Base-by-base conservation (phyloP, 345 rosid genomes). In the Microthlaspi erraticum region DNA sequence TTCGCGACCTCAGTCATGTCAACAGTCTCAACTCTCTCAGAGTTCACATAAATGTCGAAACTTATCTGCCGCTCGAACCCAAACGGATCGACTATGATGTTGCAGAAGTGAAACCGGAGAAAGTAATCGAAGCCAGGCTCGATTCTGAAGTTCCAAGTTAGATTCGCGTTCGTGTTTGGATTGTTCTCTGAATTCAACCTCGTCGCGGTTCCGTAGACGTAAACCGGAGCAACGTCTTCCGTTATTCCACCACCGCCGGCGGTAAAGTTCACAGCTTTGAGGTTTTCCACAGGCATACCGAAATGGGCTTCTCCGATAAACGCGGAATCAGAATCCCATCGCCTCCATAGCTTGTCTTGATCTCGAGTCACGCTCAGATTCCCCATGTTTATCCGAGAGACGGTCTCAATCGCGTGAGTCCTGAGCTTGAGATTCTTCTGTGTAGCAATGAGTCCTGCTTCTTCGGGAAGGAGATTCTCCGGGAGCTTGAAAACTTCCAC, bases 321-420 rank as follows among this genome's bases (percentile, higher is more conserved):
- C 3, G 31, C 10, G 52, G 59, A 76, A 82, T 90, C 98, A 2
- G 90, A 65, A 51, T 68, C 86, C 98, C 98, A 93, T 60, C 42
- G 77, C 18, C 98, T 78, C 94, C 97, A 88, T 58, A 88, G 70
- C 26, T 81, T 54, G 65, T 93, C 98, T 12, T 82, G 73, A 41
- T 54, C 80, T 2, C 83, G 85, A 58, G 16, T 12, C 50, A 93
- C 97, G 1, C 66, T 66, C 5, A 64, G 0, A 39, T 89, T 87
- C 14, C 98, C 97, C 98, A 93, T 93, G 70, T 93, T 88, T n/a
- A 93, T 88, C 72, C 98, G 78, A 12, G 79, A 75, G 58, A 86
- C 86, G 0, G 91, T 88, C 88, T 90, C 97, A 59, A 90, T 68
- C 1, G 87, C 96, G 32, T 64, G 78, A 18, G 11, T 60, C 70